These are phyloP conservation scores for Pyrrhoderma lamaoense DNA, from an alignment of 1,284 basidiomycete genomes.

Conservation along the genomic window DNA sequence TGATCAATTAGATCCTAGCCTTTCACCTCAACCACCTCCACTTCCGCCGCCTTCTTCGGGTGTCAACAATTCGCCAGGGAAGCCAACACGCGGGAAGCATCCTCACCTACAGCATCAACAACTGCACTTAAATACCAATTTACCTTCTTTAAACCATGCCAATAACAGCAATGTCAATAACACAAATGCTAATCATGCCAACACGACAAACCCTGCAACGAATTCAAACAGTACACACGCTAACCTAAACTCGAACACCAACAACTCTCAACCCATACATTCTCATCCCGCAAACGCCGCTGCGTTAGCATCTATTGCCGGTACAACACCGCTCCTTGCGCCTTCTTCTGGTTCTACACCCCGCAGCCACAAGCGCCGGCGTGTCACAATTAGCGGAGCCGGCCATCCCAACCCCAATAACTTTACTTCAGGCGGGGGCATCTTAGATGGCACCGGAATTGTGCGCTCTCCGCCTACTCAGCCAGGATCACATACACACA, in stretches of 20 bases:
- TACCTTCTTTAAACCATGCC: neutral
- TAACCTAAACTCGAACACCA: no score
- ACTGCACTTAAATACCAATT: slow-evolving; percentile 5
- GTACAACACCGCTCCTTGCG: slow-evolving; percentile 21
- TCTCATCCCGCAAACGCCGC: no score
- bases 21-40: neutral
- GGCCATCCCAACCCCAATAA: slow-evolving; percentile 31
- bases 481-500: slow-evolving; percentile 28
- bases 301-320: neutral
- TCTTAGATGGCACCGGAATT: slow-evolving; percentile 9
- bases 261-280: no score
- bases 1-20: slow-evolving; percentile 15
- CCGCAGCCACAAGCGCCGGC: slow-evolving; percentile 58
- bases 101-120: slow-evolving; percentile 4
- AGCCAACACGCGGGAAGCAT: neutral
- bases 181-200: slow-evolving; percentile 1
- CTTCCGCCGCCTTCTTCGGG: neutral
- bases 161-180: neutral
- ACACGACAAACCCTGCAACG: neutral
- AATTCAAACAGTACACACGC: neutral
- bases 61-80: neutral
- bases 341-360: slow-evolving; percentile 32
- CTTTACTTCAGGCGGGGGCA: no score
- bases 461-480: slow-evolving; percentile 32
- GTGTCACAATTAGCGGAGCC: slow-evolving; percentile 58